Evolutionary conservation across 83 land plant genomes (phyloP), one percentile per base, ranked within the genome.

Genomic region (Diphasiastrum complanatum): DNA sequence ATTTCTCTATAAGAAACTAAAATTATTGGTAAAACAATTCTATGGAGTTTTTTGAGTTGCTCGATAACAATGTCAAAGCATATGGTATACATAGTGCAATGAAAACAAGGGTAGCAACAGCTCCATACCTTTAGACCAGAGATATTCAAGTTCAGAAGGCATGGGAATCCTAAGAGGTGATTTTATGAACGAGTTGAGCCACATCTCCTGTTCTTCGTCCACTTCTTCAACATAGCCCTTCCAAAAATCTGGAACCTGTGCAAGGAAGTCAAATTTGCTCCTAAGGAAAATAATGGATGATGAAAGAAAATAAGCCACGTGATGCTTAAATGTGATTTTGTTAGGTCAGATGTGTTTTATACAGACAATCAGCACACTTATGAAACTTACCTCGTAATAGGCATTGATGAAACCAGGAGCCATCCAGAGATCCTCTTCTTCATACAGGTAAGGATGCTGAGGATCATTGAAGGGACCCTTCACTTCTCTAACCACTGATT

Each of bases 351-450:
- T n/a, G n/a, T n/a, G n/a, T n/a, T n/a, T n/a, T n/a, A n/a, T n/a
- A n/a, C n/a, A n/a, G n/a, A n/a, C n/a, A n/a, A n/a, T n/a, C n/a
- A n/a, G n/a, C n/a, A n/a, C n/a, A n/a, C n/a, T n/a, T 16, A 6
- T 60, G 18, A 31, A 2, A 33, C 64, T 47, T 61, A 86, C 97
- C 71, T 81, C 83, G 66, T 86, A 84, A 55, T 80, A 91, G 35
- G 79, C 82, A 71, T 91, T 82, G 61, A 91, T 82, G 43, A 86
- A 91, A 18, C 97, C 97, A 46, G 97, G 97, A 20, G 97, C 97
- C 97, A 82, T 81, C 97, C 97, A 91, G 48, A 79, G 61, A 62
- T 91, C 97, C 5, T 91, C 97, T 67, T 86, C 93, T 47, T 91
- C 97, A 68, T 91, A 91, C 51, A 91, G 74, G 49, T 91, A 91